A percentile compares a stretch with the other conserved stretches of the same genome.
Conservation (phyloP, 176 grass and related monocot species). For the Oryza brachyantha region DNA sequence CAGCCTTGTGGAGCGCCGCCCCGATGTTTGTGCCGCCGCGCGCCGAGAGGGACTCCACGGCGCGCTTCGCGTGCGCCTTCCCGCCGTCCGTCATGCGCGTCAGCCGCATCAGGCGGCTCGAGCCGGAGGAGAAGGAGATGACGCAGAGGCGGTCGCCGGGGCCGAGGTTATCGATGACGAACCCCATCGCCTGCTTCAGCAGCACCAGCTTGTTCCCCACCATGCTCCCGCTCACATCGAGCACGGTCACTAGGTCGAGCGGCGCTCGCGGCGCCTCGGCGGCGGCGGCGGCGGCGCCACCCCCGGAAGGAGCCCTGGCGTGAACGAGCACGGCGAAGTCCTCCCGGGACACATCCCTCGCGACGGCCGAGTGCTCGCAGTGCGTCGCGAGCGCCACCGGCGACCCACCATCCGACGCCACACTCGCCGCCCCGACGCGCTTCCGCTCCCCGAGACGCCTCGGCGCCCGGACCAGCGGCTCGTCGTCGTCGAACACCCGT, state of each 20-base stretch:
- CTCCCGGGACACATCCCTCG: conserved; percentile 28
- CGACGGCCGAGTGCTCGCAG: conserved; percentile 49
- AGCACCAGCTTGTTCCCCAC: conserved; percentile 64
- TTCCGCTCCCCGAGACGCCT: neutral
- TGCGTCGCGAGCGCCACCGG: conserved; percentile 42
- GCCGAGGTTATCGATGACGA: conserved; percentile 65
- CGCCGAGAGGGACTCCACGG: conserved; percentile 7
- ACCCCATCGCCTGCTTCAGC: conserved; percentile 71
- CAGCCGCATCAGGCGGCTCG: neutral
- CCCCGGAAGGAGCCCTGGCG: conserved; percentile 38
- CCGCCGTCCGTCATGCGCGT: neutral
- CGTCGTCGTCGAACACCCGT: conserved; percentile 49
- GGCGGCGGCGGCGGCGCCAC: neutral
- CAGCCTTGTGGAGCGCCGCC: conserved; percentile 2
- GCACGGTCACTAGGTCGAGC: conserved; percentile 68
- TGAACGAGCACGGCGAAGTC: conserved; percentile 60
- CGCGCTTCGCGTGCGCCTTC: neutral
- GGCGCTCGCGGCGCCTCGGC: conserved; percentile 12
- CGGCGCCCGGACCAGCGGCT: conserved; percentile 27
- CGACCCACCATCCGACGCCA: neutral
- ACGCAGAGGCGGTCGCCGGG: conserved; percentile 67
- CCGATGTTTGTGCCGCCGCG: conserved; percentile 65
- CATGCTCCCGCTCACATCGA: conserved; percentile 96
- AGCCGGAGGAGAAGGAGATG: conserved; percentile 56
- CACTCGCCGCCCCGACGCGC: neutral